A percentile compares a stretch with the other conserved stretches of the same genome.
phyloP scores from a whole-genome alignment of 2,329 filamentous ascomycete genomes.

The Akanthomyces dipterigenus region DNA sequence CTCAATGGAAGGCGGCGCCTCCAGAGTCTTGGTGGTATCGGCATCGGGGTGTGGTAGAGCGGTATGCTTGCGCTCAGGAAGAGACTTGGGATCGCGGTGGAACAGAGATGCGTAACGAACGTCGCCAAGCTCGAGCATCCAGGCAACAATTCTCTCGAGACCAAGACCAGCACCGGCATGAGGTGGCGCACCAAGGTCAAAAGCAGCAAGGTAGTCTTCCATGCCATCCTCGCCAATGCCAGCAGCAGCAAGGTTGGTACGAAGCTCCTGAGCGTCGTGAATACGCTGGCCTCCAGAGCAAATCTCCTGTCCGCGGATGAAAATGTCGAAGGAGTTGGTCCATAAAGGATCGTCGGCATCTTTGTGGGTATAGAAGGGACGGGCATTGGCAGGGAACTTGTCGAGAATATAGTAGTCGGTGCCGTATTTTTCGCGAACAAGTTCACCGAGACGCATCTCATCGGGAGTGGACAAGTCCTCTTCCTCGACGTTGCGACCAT shows the following conservation, averaged over 20 bases:
- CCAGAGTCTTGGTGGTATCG: conserved; percentile 55
- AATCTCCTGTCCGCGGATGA: conserved; percentile 88
- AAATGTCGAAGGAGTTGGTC: conserved; percentile 94
- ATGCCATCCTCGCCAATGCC: conserved; percentile 76
- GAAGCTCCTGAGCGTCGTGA: conserved; percentile 68
- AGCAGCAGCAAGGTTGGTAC: conserved; percentile 66
- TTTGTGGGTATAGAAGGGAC: conserved; percentile 88
- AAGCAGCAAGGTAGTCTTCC: conserved; percentile 84
- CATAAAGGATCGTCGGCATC: conserved; percentile 64
- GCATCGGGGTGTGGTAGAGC: conserved; percentile 80
- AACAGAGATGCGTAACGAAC: conserved; percentile 84
- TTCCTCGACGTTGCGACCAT: conserved; percentile 64
- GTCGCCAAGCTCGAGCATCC: conserved; percentile 79
- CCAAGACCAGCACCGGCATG: conserved; percentile 89
- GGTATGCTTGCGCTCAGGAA: conserved; percentile 58
- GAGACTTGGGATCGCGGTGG: conserved; percentile 79
- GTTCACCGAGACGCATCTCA: conserved; percentile 75
- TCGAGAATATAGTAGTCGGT: conserved; percentile 94
- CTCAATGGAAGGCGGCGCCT: conserved; percentile 65
- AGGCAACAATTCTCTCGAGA: conserved; percentile 79
- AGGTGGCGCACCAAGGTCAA: conserved; percentile 81
- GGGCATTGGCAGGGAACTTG: conserved; percentile 78
- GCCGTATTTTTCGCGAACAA: conserved; percentile 78
- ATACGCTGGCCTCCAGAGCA: conserved; percentile 91
- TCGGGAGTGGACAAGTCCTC: conserved; percentile 82